Percentiles rank a stretch among this genome's conserved stretches.
Conservation (phyloP, 2,329 filamentous ascomycete genomes). For the Arthrobotrys megalospora region DNA sequence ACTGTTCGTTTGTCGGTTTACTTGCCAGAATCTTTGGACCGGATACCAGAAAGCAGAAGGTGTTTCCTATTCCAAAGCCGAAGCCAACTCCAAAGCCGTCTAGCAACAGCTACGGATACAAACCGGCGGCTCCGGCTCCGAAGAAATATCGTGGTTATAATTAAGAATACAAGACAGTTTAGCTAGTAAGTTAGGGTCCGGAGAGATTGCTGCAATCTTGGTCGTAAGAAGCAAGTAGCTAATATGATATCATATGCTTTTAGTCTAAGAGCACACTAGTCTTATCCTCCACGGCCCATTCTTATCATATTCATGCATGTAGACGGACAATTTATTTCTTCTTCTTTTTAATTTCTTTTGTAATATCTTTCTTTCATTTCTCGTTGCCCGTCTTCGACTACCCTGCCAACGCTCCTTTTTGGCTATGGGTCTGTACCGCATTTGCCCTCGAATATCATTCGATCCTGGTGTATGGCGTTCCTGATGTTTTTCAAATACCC, state of each 20-base stretch:
- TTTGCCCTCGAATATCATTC: not conserved
- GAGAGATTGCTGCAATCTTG: not conserved
- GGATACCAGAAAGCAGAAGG: not conserved
- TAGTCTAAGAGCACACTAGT: not conserved
- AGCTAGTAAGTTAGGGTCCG: not conserved
- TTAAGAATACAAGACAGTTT: not conserved
- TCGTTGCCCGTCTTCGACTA: not conserved
- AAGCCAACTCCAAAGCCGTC: not conserved
- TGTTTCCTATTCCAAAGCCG: constrained; percentile 1
- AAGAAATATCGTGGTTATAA: not conserved
- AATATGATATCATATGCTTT: not conserved
- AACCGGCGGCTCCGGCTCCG: not conserved
- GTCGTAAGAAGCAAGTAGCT: not conserved
- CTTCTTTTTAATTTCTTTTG: constrained; percentile 15
- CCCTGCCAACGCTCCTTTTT: not conserved
- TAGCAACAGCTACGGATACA: not conserved
- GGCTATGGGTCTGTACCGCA: not conserved
- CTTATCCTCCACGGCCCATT: not conserved
- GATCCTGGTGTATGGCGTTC: constrained; percentile 19
- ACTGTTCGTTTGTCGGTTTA: constrained; percentile 12
- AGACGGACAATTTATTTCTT: not conserved
- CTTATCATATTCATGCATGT: not conserved
- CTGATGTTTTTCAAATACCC: constrained; percentile 3
- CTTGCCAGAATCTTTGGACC: constrained; percentile 25
- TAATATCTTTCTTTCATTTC: not conserved